Evolutionary conservation across 2,329 filamentous ascomycete species (phyloP).

Genomic region (Meredithiella fracta): DNA sequence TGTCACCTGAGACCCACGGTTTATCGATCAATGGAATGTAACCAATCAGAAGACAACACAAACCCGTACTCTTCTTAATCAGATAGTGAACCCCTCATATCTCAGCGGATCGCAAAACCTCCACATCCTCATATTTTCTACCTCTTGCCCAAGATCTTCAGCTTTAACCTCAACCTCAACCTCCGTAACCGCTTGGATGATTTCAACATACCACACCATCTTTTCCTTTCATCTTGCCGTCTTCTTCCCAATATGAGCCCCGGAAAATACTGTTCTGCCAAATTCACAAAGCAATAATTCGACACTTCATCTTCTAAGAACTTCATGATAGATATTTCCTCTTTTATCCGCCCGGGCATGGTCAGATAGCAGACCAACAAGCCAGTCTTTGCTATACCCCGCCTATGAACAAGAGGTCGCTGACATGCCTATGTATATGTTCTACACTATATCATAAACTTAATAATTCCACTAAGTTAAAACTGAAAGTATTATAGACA

Average conservation of each 20-base stretch:
- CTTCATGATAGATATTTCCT: constrained; percentile 56
- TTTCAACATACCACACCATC: constrained; percentile 53
- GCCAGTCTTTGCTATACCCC: constrained; percentile 69
- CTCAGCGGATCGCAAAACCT: constrained; percentile 51
- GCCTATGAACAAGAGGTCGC: constrained; percentile 64
- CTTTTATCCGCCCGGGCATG: constrained; percentile 65
- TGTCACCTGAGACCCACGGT: background rate
- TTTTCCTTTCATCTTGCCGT: constrained; percentile 25
- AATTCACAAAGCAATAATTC: constrained; percentile 60
- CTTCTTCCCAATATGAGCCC: constrained; percentile 64
- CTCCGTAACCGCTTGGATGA: constrained; percentile 53
- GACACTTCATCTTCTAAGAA: constrained; percentile 62
- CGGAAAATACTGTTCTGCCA: constrained; percentile 80
- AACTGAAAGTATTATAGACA: constrained; percentile 73
- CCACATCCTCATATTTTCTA: constrained; percentile 58
- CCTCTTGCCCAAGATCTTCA: constrained; percentile 47
- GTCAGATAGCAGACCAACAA: constrained; percentile 64
- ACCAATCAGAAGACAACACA: too few species aligned
- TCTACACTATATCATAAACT: constrained; percentile 58
- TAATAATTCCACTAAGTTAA: constrained; percentile 58
- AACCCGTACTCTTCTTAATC: too few species aligned
- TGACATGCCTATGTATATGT: constrained; percentile 67
- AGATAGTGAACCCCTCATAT: constrained; percentile 36
- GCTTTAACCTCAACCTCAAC: constrained; percentile 54
- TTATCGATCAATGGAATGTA: too few species aligned